Evolutionary conservation across 805 yeast species (phyloP), one percentile per base, ranked within the genome.

Genomic region (Ogataea nonfermentans): DNA sequence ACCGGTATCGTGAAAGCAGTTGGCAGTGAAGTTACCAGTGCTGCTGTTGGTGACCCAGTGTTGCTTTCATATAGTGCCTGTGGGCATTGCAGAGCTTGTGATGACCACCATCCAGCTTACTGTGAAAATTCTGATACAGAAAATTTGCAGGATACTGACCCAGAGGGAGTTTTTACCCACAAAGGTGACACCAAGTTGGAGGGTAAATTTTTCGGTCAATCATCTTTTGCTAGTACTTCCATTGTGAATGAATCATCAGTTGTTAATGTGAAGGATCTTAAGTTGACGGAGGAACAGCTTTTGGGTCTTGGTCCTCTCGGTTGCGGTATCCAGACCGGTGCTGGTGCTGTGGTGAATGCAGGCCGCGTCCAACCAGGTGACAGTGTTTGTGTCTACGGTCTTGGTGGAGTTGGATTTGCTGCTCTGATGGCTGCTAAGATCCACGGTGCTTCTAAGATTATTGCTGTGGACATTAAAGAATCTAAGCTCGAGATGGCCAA

Each of bases 401-500:
- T 25, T 13, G 28, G 28, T n/a, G 28, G 28, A 6, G 28, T 25
- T 13, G 28, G 28, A 25, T 25, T 25, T 25, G 28, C 28, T 6
- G 28, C 14, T n/a, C 10, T 25, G 12, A 11, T 25, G 12, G 28
- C 28, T 25, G 28, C 28, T 25, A 25, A 25, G 14, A 25, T 25
- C 5, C 6, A 11, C 6, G 28, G 28, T 25, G 28, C 28, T 13
- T 25, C 12, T 9, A 11, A 11, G 9, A 25, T 25, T n/a, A 13
- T 25, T 11, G 28, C 28, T 25, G 28, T 75, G 39, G 81, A 76
- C 53, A 60, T 70, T 32, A 68, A 73, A 46, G 79, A 76, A 47
- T 60, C 58, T 56, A 72, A 76, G 56, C 64, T 76, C 48, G 63
- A 66, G 49, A 59, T 73, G 56, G 79, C 79, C 32, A 65, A 66